Percentiles rank a stretch among this genome's conserved stretches.
Evolutionary conservation across 805 yeast species (phyloP).

Genomic region (Metschnikowia kofuensis): DNA sequence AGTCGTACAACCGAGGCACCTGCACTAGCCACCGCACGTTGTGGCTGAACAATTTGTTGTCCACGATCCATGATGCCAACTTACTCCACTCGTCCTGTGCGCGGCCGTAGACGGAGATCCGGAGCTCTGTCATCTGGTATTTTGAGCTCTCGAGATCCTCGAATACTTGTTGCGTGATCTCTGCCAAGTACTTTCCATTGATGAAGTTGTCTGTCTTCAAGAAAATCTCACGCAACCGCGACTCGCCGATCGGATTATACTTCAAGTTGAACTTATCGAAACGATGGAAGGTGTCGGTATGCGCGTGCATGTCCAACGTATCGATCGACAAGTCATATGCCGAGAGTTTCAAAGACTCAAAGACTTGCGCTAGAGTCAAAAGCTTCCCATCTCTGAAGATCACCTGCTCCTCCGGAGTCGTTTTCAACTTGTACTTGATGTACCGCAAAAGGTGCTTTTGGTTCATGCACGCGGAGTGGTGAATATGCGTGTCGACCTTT

Average conservation of each 20-base stretch:
- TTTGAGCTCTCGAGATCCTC: constrained; percentile 92
- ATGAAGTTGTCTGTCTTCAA: constrained; percentile 93
- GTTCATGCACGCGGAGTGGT: constrained; percentile 98
- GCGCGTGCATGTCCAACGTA: constrained; percentile 99
- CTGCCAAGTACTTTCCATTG: constrained; percentile 86
- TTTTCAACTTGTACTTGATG: constrained; percentile 91
- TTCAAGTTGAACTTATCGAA: constrained; percentile 96
- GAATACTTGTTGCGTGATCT: constrained; percentile 88
- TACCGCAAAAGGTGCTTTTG: constrained; percentile 94
- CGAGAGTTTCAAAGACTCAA: constrained; percentile 82
- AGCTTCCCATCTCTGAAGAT: constrained; percentile 90
- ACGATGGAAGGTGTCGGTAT: constrained; percentile 95
- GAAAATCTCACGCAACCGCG: constrained; percentile 93
- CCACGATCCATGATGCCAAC: constrained; percentile 91
- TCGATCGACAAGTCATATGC: constrained; percentile 96
- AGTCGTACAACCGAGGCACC: constrained; percentile 88
- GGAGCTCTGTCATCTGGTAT: constrained; percentile 95
- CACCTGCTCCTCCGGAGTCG: constrained; percentile 81
- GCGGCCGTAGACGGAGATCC: constrained; percentile 93
- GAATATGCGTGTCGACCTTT: constrained; percentile 97
- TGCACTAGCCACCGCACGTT: constrained; percentile 97
- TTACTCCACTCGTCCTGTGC: constrained; percentile 91
- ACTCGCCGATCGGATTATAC: constrained; percentile 97
- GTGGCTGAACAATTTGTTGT: constrained; percentile 84
- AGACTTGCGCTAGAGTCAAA: constrained; percentile 83